phyloP scores from a whole-genome alignment of 805 yeast genomes.

The Tetrapisispora phaffii region DNA sequence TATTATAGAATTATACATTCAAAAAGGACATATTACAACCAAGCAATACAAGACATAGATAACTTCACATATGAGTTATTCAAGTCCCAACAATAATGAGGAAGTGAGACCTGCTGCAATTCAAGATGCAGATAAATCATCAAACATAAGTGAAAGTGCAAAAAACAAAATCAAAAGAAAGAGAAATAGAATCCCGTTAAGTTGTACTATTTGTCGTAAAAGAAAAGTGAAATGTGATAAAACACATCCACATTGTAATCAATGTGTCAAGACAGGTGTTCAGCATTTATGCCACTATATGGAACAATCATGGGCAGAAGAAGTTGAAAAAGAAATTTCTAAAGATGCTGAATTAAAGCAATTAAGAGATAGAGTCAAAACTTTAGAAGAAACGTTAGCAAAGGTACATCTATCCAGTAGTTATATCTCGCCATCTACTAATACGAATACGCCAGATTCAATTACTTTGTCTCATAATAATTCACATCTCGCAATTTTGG shows the following conservation, averaged over 20 bases:
- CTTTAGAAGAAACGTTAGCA: constrained; percentile 40
- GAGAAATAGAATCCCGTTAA: constrained; percentile 40
- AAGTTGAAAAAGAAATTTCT: constrained; percentile 39
- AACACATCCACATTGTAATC: constrained; percentile 46
- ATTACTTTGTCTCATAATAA: constrained; percentile 2
- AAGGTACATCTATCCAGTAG: constrained; percentile 14
- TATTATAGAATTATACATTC: too few species aligned
- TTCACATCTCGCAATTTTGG: constrained; percentile 1
- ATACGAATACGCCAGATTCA: constrained; percentile 2
- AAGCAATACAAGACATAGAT: too few species aligned
- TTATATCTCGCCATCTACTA: constrained; percentile 1
- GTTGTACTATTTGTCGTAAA: constrained; percentile 40
- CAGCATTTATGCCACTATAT: constrained; percentile 48
- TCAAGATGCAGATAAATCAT: neutral
- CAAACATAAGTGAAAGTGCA: neutral
- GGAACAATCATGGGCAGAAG: constrained; percentile 51
- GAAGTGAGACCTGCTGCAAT: neutral
- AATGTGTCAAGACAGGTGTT: constrained; percentile 49
- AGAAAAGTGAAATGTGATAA: constrained; percentile 43
- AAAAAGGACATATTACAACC: too few species aligned
- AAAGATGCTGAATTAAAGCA: constrained; percentile 39
- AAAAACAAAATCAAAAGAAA: constrained; percentile 26
- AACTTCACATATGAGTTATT: neutral
- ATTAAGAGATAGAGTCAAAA: constrained; percentile 46
- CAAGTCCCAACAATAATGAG: neutral